Evolutionary conservation across 2,329 filamentous ascomycete species (phyloP).

Genomic region (Colletotrichum gigasporum): DNA sequence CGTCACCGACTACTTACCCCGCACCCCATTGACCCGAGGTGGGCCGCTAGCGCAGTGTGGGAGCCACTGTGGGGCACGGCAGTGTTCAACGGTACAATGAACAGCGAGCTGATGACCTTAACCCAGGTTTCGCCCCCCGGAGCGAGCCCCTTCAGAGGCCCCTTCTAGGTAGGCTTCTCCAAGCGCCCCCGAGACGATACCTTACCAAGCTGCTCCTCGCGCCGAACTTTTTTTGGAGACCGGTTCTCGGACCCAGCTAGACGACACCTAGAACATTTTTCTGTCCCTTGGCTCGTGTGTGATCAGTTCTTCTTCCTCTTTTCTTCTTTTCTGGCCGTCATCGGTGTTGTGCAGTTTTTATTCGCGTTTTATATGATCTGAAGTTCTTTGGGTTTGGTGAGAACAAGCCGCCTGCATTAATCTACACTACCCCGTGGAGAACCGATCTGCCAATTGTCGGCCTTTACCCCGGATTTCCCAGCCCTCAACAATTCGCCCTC

Average conservation of each 20-base stretch:
- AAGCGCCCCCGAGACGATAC: constrained; percentile 21
- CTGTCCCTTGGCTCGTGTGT: neutral
- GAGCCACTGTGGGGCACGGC: constrained; percentile 19
- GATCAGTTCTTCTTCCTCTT: neutral
- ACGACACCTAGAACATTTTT: constrained; percentile 16
- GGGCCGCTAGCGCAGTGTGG: neutral
- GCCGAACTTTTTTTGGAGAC: constrained; percentile 9
- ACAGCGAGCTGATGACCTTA: constrained; percentile 34
- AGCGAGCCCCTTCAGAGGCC: constrained; percentile 3
- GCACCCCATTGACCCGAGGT: constrained; percentile 33
- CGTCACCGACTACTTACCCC: constrained; percentile 30
- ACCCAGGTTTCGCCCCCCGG: constrained; percentile 11
- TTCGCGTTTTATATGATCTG: constrained; percentile 12
- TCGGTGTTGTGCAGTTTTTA: neutral
- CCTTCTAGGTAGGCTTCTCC: constrained; percentile 22
- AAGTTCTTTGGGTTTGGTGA: constrained; percentile 6
- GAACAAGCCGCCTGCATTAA: constrained; percentile 1
- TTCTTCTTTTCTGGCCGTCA: constrained; percentile 3
- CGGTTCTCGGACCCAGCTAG: constrained; percentile 17
- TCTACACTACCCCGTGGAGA: constrained; percentile 23
- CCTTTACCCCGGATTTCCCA: constrained; percentile 22
- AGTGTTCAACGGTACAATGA: constrained; percentile 31
- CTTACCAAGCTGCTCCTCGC: neutral
- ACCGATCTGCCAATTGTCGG: constrained; percentile 9
- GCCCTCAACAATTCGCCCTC: neutral